Percentiles rank a stretch among this genome's conserved stretches.
Evolutionary conservation across 768 basidiomycete species (phyloP).

Genomic region (Trametes coccinea): DNA sequence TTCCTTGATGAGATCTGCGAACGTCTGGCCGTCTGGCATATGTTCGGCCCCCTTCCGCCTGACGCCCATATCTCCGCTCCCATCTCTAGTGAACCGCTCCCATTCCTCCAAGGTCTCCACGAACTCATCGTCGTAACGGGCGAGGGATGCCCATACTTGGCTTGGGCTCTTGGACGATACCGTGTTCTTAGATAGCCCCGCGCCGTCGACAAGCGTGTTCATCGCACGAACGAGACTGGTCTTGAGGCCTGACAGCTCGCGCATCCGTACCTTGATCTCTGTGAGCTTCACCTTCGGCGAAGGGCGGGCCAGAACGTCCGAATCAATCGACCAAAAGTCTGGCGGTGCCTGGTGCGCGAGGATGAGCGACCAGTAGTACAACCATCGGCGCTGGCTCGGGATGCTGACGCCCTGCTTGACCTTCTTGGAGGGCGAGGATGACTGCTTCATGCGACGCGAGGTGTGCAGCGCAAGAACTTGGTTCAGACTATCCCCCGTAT

Average conservation of each 20-base stretch:
- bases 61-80: slow-evolving; percentile 39
- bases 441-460: slow-evolving; percentile 61
- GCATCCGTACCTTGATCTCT: slow-evolving; percentile 60
- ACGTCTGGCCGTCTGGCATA: slow-evolving; percentile 35
- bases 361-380: slow-evolving; percentile 77
- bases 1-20: slow-evolving; percentile 47
- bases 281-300: slow-evolving; percentile 55
- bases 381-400: slow-evolving; percentile 76
- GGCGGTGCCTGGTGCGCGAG: slow-evolving; percentile 55
- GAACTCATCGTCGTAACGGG: slow-evolving; percentile 77
- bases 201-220: slow-evolving; percentile 50
- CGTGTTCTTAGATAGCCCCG: slow-evolving; percentile 38
- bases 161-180: slow-evolving; percentile 34
- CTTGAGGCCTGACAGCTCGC: slow-evolving; percentile 52
- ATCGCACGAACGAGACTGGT: slow-evolving; percentile 56
- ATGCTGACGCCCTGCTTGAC: slow-evolving; percentile 69
- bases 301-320: slow-evolving; percentile 10
- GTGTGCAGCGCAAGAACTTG: slow-evolving; percentile 70
- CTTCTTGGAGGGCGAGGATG: slow-evolving; percentile 26
- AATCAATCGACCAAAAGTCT: slow-evolving; percentile 43
- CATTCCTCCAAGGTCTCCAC: slow-evolving; percentile 62
- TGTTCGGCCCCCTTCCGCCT: slow-evolving; percentile 37
- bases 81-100: slow-evolving; percentile 55
- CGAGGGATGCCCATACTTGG: slow-evolving; percentile 70
- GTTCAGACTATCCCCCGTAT: slow-evolving; percentile 37